These are phyloP conservation scores for Sarocladiaceae sp. DNA, from an alignment of 2,329 filamentous ascomycete species.

Conservation along the genomic window DNA sequence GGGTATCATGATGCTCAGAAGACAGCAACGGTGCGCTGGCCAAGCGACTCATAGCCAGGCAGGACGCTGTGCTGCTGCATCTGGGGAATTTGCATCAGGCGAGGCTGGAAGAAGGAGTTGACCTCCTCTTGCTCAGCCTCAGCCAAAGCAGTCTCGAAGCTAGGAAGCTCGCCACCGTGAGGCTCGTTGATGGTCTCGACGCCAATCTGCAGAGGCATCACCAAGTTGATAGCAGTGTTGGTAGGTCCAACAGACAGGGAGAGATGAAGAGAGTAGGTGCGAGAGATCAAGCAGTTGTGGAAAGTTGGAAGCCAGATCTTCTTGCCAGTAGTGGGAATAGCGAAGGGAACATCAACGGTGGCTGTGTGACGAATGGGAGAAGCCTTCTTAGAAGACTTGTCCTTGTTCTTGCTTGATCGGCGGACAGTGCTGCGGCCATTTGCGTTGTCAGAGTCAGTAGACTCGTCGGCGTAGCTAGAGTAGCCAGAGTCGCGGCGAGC, in stretches of 20 bases:
- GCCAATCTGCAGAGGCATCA: conserved; percentile 48
- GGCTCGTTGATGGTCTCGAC: conserved; percentile 34
- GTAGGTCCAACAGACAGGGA: conserved; percentile 37
- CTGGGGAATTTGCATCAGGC: conserved; percentile 31
- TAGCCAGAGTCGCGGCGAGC: conserved; percentile 51
- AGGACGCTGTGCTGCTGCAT: conserved; percentile 29
- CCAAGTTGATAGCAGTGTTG: conserved; percentile 39
- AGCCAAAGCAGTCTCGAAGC: conserved; percentile 44
- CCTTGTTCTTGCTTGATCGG: conserved; percentile 11
- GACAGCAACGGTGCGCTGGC: conserved; percentile 21
- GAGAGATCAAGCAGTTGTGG: conserved; percentile 52
- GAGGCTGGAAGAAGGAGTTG: conserved; percentile 38
- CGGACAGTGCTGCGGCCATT: not conserved
- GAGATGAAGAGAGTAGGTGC: conserved; percentile 50
- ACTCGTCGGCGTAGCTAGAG: conserved; percentile 32
- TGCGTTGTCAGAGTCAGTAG: conserved; percentile 28
- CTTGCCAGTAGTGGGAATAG: conserved; percentile 40
- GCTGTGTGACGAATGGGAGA: conserved; percentile 35
- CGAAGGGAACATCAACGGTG: conserved; percentile 42
- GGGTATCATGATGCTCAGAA: conserved; percentile 14
- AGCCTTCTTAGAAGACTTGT: conserved; percentile 20
- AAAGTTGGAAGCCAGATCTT: conserved; percentile 53
- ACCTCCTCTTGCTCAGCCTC: conserved; percentile 37
- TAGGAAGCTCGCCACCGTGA: conserved; percentile 33
- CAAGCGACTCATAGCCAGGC: conserved; percentile 33